Evolutionary conservation across 2,329 filamentous ascomycete species (phyloP), one percentile per base, ranked within the genome.

Genomic region (Ascochyta clinopodiicola): DNA sequence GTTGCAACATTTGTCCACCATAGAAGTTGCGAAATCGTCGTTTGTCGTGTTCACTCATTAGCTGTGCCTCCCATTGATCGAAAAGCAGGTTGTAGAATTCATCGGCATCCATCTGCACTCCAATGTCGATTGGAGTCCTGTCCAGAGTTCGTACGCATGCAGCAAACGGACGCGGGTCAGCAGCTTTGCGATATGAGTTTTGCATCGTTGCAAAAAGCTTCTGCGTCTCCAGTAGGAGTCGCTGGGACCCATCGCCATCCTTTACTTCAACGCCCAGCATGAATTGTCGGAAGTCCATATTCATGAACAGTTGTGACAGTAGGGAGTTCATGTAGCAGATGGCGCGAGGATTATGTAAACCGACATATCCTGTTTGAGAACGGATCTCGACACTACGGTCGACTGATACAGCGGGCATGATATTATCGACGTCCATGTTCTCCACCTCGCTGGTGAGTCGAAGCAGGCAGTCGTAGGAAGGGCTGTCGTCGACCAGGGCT

Each of bases 271-370:
- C 50, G 57, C 74, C 58, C 10, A 98, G 81, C 64, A 99, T 90
- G 74, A 98, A 96, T 15, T 85, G 83, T 17, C 95, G 88, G 68
- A 99, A 98, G 6, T 86, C 83, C 15, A 90, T 78, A 70, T 99
- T 98, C 92, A 97, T 98, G 79, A 94, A 99, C 0, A 99, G 84
- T 71, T 99, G 95, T 0, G 92, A 94, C 57, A 98, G 83, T 0
- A 99, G 80, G 0, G 95, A 98, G 73, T 99, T 99, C 71, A 98
- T 84, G 72, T 99, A 99, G 76, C 95, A 99, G 0, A 96, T 98
- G 71, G 97, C 96, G 9, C 92, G 95, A 15, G 97, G 83, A 68
- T 99, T 99, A 52, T 84, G 84, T n/a, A 99, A 77, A 1, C 95
- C 95, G n/a, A 90, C 86, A 71, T 96, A 96, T 19, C 92, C 92